Base-by-base conservation (phyloP, 768 basidiomycete species). In the Lactarius indigo region DNA sequence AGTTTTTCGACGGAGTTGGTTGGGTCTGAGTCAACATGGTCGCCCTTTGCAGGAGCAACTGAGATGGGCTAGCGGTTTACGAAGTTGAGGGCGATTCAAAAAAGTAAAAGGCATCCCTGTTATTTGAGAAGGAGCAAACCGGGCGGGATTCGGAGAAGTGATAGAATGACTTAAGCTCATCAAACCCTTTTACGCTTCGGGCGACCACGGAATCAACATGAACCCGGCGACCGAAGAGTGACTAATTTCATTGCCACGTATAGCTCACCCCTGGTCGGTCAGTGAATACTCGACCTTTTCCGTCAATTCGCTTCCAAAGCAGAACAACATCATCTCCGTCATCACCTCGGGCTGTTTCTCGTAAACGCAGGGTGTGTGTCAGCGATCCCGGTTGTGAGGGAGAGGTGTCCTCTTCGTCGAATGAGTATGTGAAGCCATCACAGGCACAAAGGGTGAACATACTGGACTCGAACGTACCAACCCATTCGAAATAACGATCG, bases 1-100 rank as follows among this genome's bases (percentile, higher is more conserved):
- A 70, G 61, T 74, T 77, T 70, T 78, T 77, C 44, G 69, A 67
- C 13, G 84, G 76, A 31, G 81, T 78, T 13, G 57, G 66, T 28
- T 55, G 66, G n/a, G 61, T 15, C 2, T 47, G 33, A 37, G 50
- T n/a, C 26, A 26, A 39, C 64, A 65, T 60, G 50, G 20, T 17
- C 4, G 50, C 50, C 13, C 50, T 9, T 28, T 52, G 50, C 13
- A 50, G 50, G 50, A 26, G 23, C 13, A 26, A 15, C 12, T 50
- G 50, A 26, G 47, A 50, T 15, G 47, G 47, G 50, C 23, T 26
- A 28, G 23, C 26, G 50, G 12, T 52, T 52, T 52, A 28, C 50
- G 15, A 52, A 52, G 50, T 28, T 28, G 50, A 52, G 23, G 26
- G 12, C 5, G 26, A 2, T 26, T 26, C 13, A 15, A 23, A 13